phyloP scores from a whole-genome alignment of 2,329 filamentous ascomycete species.

The Stagonosporopsis cucurbitacearum region DNA sequence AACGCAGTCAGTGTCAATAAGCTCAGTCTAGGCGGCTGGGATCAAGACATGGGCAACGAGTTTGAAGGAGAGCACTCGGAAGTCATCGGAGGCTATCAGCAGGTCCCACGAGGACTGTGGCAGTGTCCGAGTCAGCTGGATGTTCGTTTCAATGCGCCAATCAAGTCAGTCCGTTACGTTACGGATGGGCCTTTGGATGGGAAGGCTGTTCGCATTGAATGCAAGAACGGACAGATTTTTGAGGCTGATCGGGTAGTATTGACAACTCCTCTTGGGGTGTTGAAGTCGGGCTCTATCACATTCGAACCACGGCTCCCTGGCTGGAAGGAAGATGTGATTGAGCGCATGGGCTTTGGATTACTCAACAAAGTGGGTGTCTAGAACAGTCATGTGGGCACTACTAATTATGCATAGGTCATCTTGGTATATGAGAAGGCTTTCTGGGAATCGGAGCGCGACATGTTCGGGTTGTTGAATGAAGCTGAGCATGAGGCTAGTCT shows the following conservation, averaged over 20 bases:
- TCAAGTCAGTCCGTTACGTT: slow-evolving; percentile 73
- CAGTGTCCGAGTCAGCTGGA: slow-evolving; percentile 78
- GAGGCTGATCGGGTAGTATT: slow-evolving; percentile 91
- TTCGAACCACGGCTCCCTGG: slow-evolving; percentile 90
- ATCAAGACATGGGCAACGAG: slow-evolving; percentile 96
- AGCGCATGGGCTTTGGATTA: slow-evolving; percentile 87
- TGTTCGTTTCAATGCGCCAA: slow-evolving; percentile 74
- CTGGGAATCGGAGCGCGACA: slow-evolving; percentile 88
- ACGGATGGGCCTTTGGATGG: slow-evolving; percentile 21
- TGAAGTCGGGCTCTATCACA: slow-evolving; percentile 81
- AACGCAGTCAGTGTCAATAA: slow-evolving; percentile 89
- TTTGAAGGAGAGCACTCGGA: slow-evolving; percentile 95
- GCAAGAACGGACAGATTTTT: slow-evolving; percentile 76
- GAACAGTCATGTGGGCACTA: neutral
- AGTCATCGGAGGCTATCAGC: slow-evolving; percentile 91
- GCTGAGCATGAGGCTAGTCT: slow-evolving; percentile 73
- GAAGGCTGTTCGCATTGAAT: slow-evolving; percentile 58
- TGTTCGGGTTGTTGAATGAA: slow-evolving; percentile 88
- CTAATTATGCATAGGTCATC: slow-evolving; percentile 62
- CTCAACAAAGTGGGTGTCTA: slow-evolving; percentile 75
- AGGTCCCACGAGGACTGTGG: slow-evolving; percentile 85
- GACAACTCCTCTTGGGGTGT: slow-evolving; percentile 86
- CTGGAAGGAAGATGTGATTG: slow-evolving; percentile 83
- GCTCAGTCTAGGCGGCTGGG: slow-evolving; percentile 89
- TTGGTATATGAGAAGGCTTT: slow-evolving; percentile 88